Evolutionary conservation across 257 asterid species (phyloP), one percentile per base, ranked within the genome.

Genomic region (Solanum chiquidenum): DNA sequence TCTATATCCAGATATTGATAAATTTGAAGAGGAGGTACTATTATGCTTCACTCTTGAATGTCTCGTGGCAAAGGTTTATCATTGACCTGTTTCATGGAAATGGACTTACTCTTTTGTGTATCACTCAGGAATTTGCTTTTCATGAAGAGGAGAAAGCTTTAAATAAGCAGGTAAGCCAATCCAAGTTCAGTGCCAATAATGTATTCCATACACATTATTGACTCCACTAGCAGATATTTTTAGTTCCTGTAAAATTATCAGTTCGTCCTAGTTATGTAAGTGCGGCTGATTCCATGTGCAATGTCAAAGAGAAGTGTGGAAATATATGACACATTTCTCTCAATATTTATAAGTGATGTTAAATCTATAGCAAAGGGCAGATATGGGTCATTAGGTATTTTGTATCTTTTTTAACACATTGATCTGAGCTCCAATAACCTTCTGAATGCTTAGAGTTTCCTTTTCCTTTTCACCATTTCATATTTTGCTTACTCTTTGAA

Each of bases 61-160:
- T 80, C 21, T 82, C 86, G 6, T 82, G 31, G 71, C 14, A 82
- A 82, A 82, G 71, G 86, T 49, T 71, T 49, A 49, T 31, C 86
- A 31, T 82, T 49, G 69, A 82, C 46, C 86, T 31, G 46, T 82
- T 82, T 82, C 86, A 52, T 64, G 31, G 44, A 20, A 37, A 49
- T 82, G 86, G 31, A 49, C 71, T 82, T 10, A 82, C 86, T 31
- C 86, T 49, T 82, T 31, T 82, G 29, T 52, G 71, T 31, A 82
- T 82, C 71, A 29, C 71, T 87, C 93, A 95, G 99, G 99, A 97
- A 90, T 90, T 94, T 91, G 96, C 98, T 90, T 95, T 97, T 87
- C 98, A 94, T 91, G 99, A 95, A 79, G 99, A 95, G 92, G 99
- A 95, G 91, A 94, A 91, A 89, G 95, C 98, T 86, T 98, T 98